These are phyloP conservation scores for Podospora bellae-mahoneyi DNA, from an alignment of 495 filamentous ascomycete genomes.

Conservation along the genomic window DNA sequence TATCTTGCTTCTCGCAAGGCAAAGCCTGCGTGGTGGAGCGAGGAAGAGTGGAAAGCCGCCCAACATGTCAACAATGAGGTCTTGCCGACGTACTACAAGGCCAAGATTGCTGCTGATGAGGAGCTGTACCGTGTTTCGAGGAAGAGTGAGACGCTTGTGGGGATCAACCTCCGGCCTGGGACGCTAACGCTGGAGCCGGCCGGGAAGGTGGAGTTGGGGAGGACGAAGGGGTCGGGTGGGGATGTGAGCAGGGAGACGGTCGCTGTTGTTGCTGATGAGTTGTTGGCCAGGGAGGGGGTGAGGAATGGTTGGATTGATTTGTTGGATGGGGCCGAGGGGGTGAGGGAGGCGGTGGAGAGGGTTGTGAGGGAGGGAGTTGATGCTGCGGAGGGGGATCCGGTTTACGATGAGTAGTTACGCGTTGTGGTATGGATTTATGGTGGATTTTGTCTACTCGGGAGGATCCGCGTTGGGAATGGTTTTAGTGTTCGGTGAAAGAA, in stretches of 20 bases:
- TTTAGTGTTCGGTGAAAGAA: too few species aligned
- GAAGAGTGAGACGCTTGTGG: slow-evolving; percentile 47
- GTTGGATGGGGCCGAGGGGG: slow-evolving; percentile 52
- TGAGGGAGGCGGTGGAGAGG: slow-evolving; percentile 62
- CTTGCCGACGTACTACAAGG: slow-evolving; percentile 64
- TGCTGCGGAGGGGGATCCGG: slow-evolving; percentile 58
- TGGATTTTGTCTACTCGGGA: too few species aligned
- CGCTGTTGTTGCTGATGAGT: slow-evolving; percentile 60
- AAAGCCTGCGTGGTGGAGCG: slow-evolving; percentile 65
- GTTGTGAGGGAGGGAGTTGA: slow-evolving; percentile 61
- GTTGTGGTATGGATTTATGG: not conserved
- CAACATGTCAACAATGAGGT: slow-evolving; percentile 51
- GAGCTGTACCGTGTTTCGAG: slow-evolving; percentile 57
- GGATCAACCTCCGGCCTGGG: slow-evolving; percentile 69
- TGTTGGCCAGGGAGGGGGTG: slow-evolving; percentile 57
- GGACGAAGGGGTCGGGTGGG: slow-evolving; percentile 50
- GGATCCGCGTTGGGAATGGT: too few species aligned
- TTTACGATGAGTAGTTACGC: not conserved
- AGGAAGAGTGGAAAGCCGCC: slow-evolving; percentile 52
- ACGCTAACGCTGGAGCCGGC: slow-evolving; percentile 57
- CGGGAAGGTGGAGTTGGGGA: slow-evolving; percentile 63
- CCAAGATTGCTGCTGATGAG: slow-evolving; percentile 75
- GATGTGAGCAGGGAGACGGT: slow-evolving; percentile 64
- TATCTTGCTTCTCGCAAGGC: slow-evolving; percentile 58
- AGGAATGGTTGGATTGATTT: slow-evolving; percentile 47